Base-by-base conservation (phyloP, 2,329 filamentous ascomycete genomes). In the Xylariaceae sp. region DNA sequence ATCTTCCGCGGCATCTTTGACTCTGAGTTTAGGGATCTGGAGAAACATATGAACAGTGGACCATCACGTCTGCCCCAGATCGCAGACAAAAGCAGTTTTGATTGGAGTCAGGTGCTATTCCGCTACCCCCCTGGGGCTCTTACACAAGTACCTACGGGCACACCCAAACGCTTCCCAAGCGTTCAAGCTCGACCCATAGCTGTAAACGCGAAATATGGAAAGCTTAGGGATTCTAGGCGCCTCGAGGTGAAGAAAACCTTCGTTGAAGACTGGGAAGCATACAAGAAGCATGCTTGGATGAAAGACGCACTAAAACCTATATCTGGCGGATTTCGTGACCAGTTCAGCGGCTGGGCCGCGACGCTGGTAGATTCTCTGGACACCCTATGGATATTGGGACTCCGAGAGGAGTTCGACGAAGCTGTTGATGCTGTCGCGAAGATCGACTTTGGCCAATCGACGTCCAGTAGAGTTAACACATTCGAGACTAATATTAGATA, bases 281-380 rank as follows among this genome's bases (percentile, higher is more conserved):
- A 81, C 58, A 75, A 72, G 53, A 67, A 71, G 44, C 65, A 76
- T 57, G 78, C 78, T 0, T 81, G 78, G 77, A 57, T 75, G 57
- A 73, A 75, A 42, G 78, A 81, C 55, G 78, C 79, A 53, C 63
- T 81, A 9, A 70, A 68, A 53, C 78, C 78, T 9, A 66, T 79
- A 6, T 73, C 73, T 26, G 75, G 74, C 40, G 66, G 69, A 9
- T 74, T 62, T 37, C 70, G 66, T n/a, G 74, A 78, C 50, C 66
- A 69, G n/a, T 80, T 81, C 60, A 74, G 73, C 4, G 75, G 75
- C 26, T 81, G 81, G 72, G 76, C 73, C 11, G 81, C 79, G 8
- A 81, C 79, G 2, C 64, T 83, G 32, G 77, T 83, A 5, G 81
- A 83, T 62, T 68, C 76, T 0, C 69, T 83, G 15, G 80, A 82